Conservation (phyloP, 2,329 filamentous ascomycete genomes). For the Tolypocladium album region DNA sequence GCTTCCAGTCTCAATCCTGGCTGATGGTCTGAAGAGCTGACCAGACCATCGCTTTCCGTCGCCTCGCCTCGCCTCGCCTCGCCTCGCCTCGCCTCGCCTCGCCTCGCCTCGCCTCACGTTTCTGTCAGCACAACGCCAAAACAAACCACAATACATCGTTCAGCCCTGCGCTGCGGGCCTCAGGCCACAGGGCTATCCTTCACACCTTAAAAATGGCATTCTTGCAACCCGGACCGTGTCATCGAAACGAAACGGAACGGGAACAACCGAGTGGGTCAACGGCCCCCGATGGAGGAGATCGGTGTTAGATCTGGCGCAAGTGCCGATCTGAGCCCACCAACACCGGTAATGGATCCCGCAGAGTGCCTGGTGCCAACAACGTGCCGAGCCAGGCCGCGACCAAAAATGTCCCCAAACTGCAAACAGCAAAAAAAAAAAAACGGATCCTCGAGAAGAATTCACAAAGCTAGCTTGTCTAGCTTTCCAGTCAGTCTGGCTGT, state of each 20-base stretch:
- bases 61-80: no score
- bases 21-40: neutral
- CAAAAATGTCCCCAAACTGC: neutral
- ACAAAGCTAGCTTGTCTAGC: no score
- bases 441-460: neutral
- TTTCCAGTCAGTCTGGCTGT: neutral
- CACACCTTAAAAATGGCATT: neutral
- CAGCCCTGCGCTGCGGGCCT: neutral
- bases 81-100: neutral
- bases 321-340: neutral
- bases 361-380: neutral
- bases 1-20: neutral
- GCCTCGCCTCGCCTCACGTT: neutral
- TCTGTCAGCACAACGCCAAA: neutral
- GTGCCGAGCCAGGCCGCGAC: neutral
- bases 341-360: neutral
- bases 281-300: neutral
- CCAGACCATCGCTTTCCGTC: neutral
- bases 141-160: neutral
- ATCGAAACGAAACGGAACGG: neutral
- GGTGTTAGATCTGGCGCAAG: neutral
- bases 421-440: neutral
- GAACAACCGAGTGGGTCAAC: neutral
- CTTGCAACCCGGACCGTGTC: neutral
- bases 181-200: neutral